Base-by-base conservation (phyloP, 345 rosid genomes). In the Conringia planisiliqua region DNA sequence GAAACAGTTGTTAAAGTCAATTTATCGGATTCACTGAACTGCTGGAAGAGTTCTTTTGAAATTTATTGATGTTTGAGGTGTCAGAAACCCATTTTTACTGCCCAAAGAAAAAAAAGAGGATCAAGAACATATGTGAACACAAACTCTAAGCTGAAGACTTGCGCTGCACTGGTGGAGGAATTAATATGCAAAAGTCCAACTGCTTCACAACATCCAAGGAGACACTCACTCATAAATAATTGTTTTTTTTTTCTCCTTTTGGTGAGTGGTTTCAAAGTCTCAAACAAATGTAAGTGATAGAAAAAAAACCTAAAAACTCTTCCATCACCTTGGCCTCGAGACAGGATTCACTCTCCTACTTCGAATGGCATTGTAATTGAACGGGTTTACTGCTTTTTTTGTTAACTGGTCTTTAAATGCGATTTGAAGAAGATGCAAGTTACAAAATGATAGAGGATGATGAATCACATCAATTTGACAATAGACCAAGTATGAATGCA, bases 161-260 rank as follows among this genome's bases (percentile, higher is more conserved):
- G 3, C 47, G 70, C 9, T 42, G 11, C 75, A 42, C 12, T 68
- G 70, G 72, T 30, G 38, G 50, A 38, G 33, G 38, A 16, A 62
- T 54, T 76, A 24, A 62, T 54, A 32, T 43, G 64, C 74, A 76
- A 69, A 76, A 52, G 75, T 76, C 79, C 75, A 76, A 54, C 39
- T 12, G 42, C 6, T 43, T 51, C 74, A 76, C 57, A 22, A 54
- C 32, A 76, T 51, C 70, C 79, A 61, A 76, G 30, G 40, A 61
- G 30, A 52, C 70, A 50, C 62, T 51, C 3, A 26, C 22, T 20
- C 11, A 13, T 39, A 20, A 30, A 48, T 20, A 4, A 1, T 11
- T 8, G 13, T 20, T 51, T 1, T 36, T 11, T 22, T 22, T 14
- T 4, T 60, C 12, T 35, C 8, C 4, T 18, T 36, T 12, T 12